phyloP scores from a whole-genome alignment of 2,329 filamentous ascomycete genomes.

The Geosmithia putterillii region DNA sequence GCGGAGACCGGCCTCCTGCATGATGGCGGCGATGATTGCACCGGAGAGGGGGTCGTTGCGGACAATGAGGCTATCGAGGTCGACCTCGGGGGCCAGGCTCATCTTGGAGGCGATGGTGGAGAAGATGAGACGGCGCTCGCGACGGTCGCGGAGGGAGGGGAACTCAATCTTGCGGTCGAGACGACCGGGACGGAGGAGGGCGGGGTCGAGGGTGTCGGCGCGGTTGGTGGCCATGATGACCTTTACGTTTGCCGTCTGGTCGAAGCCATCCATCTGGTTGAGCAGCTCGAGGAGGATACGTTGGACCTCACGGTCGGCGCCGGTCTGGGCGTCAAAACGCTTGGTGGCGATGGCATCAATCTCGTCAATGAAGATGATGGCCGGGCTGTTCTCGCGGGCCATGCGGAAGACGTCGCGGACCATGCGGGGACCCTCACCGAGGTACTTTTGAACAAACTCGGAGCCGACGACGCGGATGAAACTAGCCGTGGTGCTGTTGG shows the following conservation, averaged over 20 bases:
- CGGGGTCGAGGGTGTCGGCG: conserved; percentile 91
- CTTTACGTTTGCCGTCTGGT: conserved; percentile 98
- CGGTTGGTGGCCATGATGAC: conserved; percentile 99
- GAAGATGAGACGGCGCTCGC: conserved; percentile 94
- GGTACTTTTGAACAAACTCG: conserved; percentile 97
- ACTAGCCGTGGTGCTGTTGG: conserved; percentile 94
- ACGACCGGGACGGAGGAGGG: conserved; percentile 85
- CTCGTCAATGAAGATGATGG: conserved; percentile 99
- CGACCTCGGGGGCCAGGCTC: conserved; percentile 92
- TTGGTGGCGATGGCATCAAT: conserved; percentile 98
- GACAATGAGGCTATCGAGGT: conserved; percentile 90
- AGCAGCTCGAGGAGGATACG: conserved; percentile 94
- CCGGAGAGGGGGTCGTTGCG: conserved; percentile 92
- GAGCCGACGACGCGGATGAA: conserved; percentile 98
- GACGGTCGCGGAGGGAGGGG: conserved; percentile 82
- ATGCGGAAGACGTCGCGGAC: conserved; percentile 98
- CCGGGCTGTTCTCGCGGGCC: conserved; percentile 94
- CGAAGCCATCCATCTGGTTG: conserved; percentile 99
- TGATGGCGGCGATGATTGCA: conserved; percentile 94
- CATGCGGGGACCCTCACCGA: conserved; percentile 96
- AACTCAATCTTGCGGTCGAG: conserved; percentile 98
- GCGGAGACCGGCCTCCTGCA: conserved; percentile 94
- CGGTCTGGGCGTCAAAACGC: conserved; percentile 97
- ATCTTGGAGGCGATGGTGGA: conserved; percentile 94
- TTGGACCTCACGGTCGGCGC: conserved; percentile 95